These are phyloP conservation scores for Sclerospora graminicola DNA, from an alignment of 352 stramenopile species.

Conservation along the genomic window DNA sequence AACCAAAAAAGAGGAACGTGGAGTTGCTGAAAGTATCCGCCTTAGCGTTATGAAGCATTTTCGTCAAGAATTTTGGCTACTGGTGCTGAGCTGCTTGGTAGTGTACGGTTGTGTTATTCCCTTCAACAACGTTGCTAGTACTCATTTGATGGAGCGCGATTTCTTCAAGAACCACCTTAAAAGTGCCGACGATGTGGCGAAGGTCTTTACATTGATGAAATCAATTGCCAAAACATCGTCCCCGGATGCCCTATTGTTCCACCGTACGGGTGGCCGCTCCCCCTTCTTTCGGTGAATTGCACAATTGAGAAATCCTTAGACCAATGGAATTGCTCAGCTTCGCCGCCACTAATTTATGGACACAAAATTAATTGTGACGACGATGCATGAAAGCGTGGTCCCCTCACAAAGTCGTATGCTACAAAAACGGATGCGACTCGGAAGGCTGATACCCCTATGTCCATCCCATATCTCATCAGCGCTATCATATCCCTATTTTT, in stretches of 20 bases:
- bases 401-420: slow-evolving; percentile 49
- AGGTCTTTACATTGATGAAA: too few species aligned
- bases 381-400: too few species aligned
- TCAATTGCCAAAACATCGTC: too few species aligned
- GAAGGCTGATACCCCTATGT: slow-evolving; percentile 82
- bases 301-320: too few species aligned
- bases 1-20: slow-evolving; percentile 13
- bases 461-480: slow-evolving; percentile 89
- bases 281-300: slow-evolving; percentile 48
- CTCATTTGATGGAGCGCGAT: too few species aligned
- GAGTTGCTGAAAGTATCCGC: slow-evolving; percentile 38
- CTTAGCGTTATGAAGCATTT: slow-evolving; percentile 68
- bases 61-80: too few species aligned
- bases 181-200: slow-evolving; percentile 43
- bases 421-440: too few species aligned
- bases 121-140: slow-evolving; percentile 93
- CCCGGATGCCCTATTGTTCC: too few species aligned
- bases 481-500: slow-evolving; percentile 84
- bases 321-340: slow-evolving; percentile 61
- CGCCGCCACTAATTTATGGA: slow-evolving; percentile 48
- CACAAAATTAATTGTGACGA: too few species aligned
- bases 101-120: slow-evolving; percentile 92
- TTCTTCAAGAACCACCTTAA: slow-evolving; percentile 68
- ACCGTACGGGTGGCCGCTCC: slow-evolving; percentile 68
- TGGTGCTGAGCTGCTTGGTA: slow-evolving; percentile 83